Evolutionary conservation across 2,329 filamentous ascomycete species (phyloP).

Genomic region (Colletotrichum orchidophilum): DNA sequence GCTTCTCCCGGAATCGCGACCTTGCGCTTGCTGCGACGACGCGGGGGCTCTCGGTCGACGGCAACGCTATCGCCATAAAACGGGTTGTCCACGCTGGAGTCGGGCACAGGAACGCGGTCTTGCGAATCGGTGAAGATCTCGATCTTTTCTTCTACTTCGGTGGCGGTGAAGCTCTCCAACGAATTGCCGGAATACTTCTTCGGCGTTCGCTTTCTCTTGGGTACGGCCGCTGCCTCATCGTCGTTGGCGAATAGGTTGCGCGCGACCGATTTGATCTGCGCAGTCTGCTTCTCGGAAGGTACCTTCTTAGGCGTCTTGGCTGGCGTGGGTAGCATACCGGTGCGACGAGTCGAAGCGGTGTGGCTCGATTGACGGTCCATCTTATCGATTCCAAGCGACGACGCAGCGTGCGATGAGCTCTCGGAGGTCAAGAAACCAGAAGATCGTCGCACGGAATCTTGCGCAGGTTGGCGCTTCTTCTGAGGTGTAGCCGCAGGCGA

Average conservation of each 20-base stretch:
- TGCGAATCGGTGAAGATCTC: conserved; percentile 82
- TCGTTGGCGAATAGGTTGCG: conserved; percentile 71
- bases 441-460: conserved; percentile 58
- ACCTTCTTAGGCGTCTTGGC: conserved; percentile 80
- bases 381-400: conserved; percentile 49
- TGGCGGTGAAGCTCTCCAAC: conserved; percentile 66
- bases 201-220: conserved; percentile 63
- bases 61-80: conserved; percentile 65
- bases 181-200: conserved; percentile 66
- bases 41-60: conserved; percentile 51
- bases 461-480: conserved; percentile 60
- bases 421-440: conserved; percentile 56
- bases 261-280: conserved; percentile 63
- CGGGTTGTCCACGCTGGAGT: conserved; percentile 75
- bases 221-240: conserved; percentile 65
- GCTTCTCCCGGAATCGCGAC: conserved; percentile 67
- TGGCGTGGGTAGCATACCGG: conserved; percentile 78
- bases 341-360: conserved; percentile 44
- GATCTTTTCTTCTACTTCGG: conserved; percentile 68
- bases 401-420: conserved; percentile 52
- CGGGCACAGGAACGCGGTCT: conserved; percentile 77
- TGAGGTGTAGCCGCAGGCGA: conserved; percentile 39
- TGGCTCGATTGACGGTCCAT: conserved; percentile 29
- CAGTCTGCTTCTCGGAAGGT: conserved; percentile 58
- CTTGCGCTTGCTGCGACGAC: conserved; percentile 63